A percentile compares a stretch with the other conserved stretches of the same genome.
These are phyloP conservation scores for Magnolia sinica DNA, from an alignment of 164 flowering plant genomes.

Conservation along the genomic window DNA sequence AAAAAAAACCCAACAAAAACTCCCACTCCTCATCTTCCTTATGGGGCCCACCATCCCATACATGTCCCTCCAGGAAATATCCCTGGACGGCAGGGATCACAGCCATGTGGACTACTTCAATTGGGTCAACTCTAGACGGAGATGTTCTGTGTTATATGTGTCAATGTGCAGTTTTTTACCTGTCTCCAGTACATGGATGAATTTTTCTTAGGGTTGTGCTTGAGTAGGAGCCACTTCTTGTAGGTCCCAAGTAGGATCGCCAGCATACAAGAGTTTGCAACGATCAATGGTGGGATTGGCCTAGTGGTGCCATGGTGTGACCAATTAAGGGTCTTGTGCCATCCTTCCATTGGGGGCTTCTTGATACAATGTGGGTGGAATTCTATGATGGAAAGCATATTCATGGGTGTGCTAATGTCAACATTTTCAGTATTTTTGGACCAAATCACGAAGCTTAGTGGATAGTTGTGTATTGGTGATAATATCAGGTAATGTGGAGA, in stretches of 20 bases:
- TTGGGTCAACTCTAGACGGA: constrained; percentile 47
- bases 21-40: constrained; percentile 35
- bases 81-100: background rate
- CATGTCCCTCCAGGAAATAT: constrained; percentile 1
- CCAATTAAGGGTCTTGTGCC: constrained; percentile 28
- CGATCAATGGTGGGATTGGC: constrained; percentile 26
- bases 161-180: constrained; percentile 44
- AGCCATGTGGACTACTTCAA: constrained; percentile 15
- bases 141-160: constrained; percentile 36
- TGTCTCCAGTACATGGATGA: constrained; percentile 33
- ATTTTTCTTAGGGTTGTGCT: constrained; percentile 24
- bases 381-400: constrained; percentile 45
- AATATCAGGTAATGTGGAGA: too few relatives aligned
- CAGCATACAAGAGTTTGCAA: constrained; percentile 29
- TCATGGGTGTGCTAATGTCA: constrained; percentile 55
- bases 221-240: constrained; percentile 32
- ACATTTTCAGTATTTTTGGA: constrained; percentile 48
- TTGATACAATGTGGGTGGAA: constrained; percentile 78
- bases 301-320: constrained; percentile 66
- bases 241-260: constrained; percentile 46
- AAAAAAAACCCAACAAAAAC: too few relatives aligned
- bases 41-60: constrained; percentile 46
- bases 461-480: too few relatives aligned
- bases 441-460: constrained; percentile 33
- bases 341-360: constrained; percentile 8